Evolutionary conservation across 805 yeast genomes (phyloP).

Genomic region (Candida pini): DNA sequence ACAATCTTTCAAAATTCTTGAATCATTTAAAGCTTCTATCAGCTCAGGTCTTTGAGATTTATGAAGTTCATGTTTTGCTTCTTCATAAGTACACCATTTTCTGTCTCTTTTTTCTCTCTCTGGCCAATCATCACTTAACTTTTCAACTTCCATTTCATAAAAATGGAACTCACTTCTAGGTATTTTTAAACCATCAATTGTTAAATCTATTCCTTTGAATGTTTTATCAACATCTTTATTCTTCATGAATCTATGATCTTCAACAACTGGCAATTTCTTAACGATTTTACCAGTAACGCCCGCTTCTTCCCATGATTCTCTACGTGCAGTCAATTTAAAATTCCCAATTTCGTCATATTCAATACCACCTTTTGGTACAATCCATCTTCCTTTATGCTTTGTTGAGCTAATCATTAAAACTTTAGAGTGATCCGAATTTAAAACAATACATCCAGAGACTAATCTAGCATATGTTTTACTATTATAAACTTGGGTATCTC

Average conservation of each 20-base stretch:
- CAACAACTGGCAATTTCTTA: constrained; percentile 55
- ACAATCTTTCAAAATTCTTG: constrained; percentile 41
- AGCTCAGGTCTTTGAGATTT: constrained; percentile 63
- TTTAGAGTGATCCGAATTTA: constrained; percentile 48
- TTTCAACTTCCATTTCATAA: constrained; percentile 64
- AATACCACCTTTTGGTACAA: constrained; percentile 93
- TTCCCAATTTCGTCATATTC: constrained; percentile 69
- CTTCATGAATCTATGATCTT: constrained; percentile 40
- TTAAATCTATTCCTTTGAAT: constrained; percentile 14
- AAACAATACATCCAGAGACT: constrained; percentile 88
- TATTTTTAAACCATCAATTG: constrained; percentile 23
- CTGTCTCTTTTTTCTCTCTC: constrained; percentile 60
- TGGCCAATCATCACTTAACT: constrained; percentile 66
- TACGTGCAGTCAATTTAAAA: constrained; percentile 48
- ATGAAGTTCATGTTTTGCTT: constrained; percentile 56
- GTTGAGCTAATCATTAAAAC: constrained; percentile 79
- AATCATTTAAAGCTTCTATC: constrained; percentile 53
- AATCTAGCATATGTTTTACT: constrained; percentile 66
- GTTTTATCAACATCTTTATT: constrained; percentile 12
- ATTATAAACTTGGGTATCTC: constrained; percentile 56
- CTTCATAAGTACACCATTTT: constrained; percentile 67
- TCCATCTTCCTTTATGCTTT: constrained; percentile 68
- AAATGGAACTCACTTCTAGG: constrained; percentile 88
- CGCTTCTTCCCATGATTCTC: constrained; percentile 99
- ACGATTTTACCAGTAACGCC: constrained; percentile 71